Evolutionary conservation across 2,329 filamentous ascomycete species (phyloP).

Genomic region (Cladosporium oxysporum): DNA sequence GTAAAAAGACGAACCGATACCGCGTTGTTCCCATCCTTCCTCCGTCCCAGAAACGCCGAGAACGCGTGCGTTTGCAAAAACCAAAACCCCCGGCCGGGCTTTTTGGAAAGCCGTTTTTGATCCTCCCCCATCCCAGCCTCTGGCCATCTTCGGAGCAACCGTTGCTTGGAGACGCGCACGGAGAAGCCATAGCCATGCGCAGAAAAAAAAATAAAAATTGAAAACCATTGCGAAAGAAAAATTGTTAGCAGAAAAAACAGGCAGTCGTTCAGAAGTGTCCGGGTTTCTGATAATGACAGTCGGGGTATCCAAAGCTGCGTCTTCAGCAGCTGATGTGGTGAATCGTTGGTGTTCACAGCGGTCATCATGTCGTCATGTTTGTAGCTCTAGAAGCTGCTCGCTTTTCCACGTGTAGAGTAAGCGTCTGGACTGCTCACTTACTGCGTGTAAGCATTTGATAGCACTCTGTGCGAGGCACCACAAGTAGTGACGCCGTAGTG

Average conservation of each 20-base stretch:
- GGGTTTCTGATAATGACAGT: constrained; percentile 11
- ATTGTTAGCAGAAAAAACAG: constrained; percentile 1
- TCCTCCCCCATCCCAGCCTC: background rate
- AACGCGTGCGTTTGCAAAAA: background rate
- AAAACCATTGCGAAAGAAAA: constrained; percentile 5
- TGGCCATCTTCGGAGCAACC: background rate
- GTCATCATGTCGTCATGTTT: constrained; percentile 14
- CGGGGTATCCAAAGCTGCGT: constrained; percentile 6
- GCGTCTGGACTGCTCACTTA: background rate
- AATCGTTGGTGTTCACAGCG: background rate
- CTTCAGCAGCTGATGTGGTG: background rate
- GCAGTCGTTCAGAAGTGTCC: constrained; percentile 6
- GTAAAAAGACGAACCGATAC: background rate
- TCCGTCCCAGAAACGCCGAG: background rate
- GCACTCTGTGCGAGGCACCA: background rate
- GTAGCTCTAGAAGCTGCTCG: constrained; percentile 2
- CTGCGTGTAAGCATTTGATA: background rate
- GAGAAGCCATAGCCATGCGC: background rate
- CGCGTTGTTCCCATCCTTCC: background rate
- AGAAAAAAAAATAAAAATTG: background rate
- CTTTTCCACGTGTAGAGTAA: background rate
- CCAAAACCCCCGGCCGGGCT: background rate
- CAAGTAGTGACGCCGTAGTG: background rate
- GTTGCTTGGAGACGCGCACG: background rate
- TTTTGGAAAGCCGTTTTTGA: constrained; percentile 1